Evolutionary conservation across 192 early-diverging fungal species (phyloP).

Genomic region (Diversispora epigaea): DNA sequence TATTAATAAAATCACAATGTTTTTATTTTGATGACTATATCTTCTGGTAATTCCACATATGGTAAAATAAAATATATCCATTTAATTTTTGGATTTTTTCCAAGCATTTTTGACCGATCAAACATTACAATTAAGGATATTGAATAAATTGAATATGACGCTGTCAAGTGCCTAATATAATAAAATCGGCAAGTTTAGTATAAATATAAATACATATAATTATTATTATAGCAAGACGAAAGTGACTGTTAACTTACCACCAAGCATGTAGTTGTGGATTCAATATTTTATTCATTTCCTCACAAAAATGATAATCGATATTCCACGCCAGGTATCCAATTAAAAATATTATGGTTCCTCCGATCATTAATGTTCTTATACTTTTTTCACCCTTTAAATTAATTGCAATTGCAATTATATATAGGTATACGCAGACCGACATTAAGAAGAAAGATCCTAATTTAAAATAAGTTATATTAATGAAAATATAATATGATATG

Average conservation of each 20-base stretch:
- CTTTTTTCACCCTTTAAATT: constrained; percentile 6
- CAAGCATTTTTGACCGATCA: constrained; percentile 13
- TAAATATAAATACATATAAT: too few species aligned
- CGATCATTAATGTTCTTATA: not conserved
- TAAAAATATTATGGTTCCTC: constrained; percentile 17
- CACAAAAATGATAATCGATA: constrained; percentile 14
- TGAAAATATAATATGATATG: too few species aligned
- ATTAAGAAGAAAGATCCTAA: constrained; percentile 11
- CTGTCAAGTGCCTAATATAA: constrained; percentile 1
- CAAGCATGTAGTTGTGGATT: not conserved
- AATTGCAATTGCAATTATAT: constrained; percentile 12
- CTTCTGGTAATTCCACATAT: not conserved
- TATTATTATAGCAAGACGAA: too few species aligned
- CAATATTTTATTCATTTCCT: not conserved
- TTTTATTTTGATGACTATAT: too few species aligned
- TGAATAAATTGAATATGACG: constrained; percentile 12
- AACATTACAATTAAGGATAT: not conserved
- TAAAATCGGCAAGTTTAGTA: too few species aligned
- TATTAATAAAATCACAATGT: too few species aligned
- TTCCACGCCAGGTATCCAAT: constrained; percentile 9
- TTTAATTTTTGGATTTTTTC: too few species aligned
- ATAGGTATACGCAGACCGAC: not conserved
- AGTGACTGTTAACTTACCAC: not conserved
- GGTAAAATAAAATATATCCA: constrained; percentile 8
- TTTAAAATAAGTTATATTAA: too few species aligned